A percentile compares a stretch with the other conserved stretches of the same genome.
These are phyloP conservation scores for Roridomyces roridus DNA, from an alignment of 768 basidiomycete genomes.

Conservation along the genomic window DNA sequence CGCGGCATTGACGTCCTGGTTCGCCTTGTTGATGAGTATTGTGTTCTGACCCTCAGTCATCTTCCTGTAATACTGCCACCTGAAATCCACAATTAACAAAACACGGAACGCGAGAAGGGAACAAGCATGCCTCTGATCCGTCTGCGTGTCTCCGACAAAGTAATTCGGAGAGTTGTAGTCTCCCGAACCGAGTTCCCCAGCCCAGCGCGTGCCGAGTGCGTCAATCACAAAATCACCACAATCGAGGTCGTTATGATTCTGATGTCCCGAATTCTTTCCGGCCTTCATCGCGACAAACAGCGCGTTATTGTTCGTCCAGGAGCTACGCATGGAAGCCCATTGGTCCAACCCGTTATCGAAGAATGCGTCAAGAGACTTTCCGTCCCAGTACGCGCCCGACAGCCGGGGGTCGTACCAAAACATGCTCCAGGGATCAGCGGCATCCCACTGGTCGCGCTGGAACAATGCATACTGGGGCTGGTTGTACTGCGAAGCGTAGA, in stretches of 20 bases:
- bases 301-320: conserved; percentile 90
- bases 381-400: conserved; percentile 93
- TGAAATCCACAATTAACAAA: neutral
- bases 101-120: too few relatives aligned
- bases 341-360: conserved; percentile 76
- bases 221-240: conserved; percentile 95
- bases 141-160: conserved; percentile 49
- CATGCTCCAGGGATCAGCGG: conserved; percentile 86
- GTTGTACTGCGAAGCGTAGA: conserved; percentile 75
- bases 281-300: conserved; percentile 90
- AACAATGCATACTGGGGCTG: conserved; percentile 80
- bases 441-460: conserved; percentile 90
- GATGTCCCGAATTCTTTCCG: conserved; percentile 78
- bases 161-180: conserved; percentile 80
- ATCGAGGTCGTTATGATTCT: conserved; percentile 96
- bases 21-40: conserved; percentile 72
- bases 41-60: conserved; percentile 94
- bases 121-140: neutral
- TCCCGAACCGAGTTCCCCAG: conserved; percentile 91
- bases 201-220: conserved; percentile 92
- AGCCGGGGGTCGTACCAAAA: conserved; percentile 91
- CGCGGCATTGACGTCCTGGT: conserved; percentile 79
- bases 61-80: conserved; percentile 97
- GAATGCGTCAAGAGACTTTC: conserved; percentile 79
- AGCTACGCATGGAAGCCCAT: conserved; percentile 92